Evolutionary conservation across 2,329 filamentous ascomycete genomes (phyloP).

Genomic region (Ciborinia camelliae): DNA sequence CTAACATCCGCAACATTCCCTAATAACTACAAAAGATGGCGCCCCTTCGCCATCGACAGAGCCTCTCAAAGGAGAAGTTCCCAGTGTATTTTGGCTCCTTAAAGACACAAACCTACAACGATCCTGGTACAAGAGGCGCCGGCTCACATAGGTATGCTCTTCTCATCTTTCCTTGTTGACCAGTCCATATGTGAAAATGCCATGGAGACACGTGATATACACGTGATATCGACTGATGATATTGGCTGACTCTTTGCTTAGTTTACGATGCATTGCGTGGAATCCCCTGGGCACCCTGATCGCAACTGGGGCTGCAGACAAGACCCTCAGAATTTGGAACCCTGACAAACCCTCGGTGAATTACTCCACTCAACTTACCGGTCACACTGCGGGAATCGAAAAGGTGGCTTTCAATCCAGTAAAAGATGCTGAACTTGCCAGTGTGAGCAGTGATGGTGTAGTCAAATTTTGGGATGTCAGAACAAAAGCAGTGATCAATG

Average conservation of each 20-base stretch:
- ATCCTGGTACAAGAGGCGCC: conserved; percentile 52
- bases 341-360: conserved; percentile 71
- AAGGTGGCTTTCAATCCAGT: conserved; percentile 75
- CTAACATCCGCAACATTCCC: too few species aligned
- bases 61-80: conserved; percentile 68
- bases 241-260: conserved; percentile 37
- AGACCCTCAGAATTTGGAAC: conserved; percentile 75
- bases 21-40: conserved; percentile 25
- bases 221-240: not conserved
- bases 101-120: conserved; percentile 69
- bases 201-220: not conserved
- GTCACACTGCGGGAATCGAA: conserved; percentile 63
- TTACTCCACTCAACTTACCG: conserved; percentile 72
- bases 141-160: conserved; percentile 54
- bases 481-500: conserved; percentile 66
- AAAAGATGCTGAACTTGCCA: conserved; percentile 74
- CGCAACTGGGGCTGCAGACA: conserved; percentile 73
- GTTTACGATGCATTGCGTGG: conserved; percentile 80
- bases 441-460: conserved; percentile 68
- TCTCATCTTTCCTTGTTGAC: conserved; percentile 1
- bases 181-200: not conserved
- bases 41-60: conserved; percentile 45
- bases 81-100: conserved; percentile 61
- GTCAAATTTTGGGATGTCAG: conserved; percentile 79
- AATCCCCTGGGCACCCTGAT: conserved; percentile 80